Conservation (phyloP, 768 basidiomycete genomes). For the Boletus pseudopeckii region DNA sequence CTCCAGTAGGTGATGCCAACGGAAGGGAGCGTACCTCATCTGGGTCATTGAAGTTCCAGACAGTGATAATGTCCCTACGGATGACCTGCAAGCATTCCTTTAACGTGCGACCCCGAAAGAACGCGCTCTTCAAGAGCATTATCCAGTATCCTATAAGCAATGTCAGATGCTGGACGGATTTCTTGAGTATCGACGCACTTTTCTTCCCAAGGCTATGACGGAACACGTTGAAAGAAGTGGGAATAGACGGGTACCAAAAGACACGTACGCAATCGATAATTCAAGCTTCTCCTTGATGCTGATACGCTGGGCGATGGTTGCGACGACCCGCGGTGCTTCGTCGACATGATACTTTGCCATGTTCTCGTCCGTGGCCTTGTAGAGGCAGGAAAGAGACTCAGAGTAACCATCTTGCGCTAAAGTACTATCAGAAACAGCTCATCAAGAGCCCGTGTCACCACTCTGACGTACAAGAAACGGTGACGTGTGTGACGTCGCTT, state of each 20-base stretch:
- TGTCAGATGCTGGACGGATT: neutral
- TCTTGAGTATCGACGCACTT: neutral
- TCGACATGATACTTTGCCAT: constrained; percentile 6
- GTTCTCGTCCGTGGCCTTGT: neutral
- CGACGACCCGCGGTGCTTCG: constrained; percentile 9
- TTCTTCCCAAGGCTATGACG: constrained; percentile 7
- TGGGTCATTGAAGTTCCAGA: constrained; percentile 17
- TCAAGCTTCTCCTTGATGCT: constrained; percentile 16
- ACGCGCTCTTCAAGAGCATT: constrained; percentile 3
- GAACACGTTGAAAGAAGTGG: neutral
- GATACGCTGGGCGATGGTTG: constrained; percentile 16
- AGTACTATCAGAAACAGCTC: neutral
- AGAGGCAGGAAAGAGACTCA: neutral
- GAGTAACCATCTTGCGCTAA: constrained; percentile 4
- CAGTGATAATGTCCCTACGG: neutral
- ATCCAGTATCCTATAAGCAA: constrained; percentile 9
- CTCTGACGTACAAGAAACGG: constrained; percentile 8
- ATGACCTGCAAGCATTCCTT: constrained; percentile 11
- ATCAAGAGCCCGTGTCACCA: neutral
- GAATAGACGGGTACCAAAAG: neutral
- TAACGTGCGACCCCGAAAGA: constrained; percentile 7
- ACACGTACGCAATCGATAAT: constrained; percentile 7
- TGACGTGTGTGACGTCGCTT: neutral
- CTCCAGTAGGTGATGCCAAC: neutral
- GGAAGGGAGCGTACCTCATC: constrained; percentile 1